Evolutionary conservation across 805 yeast genomes (phyloP).

Genomic region (Yarrowia alimentaria): DNA sequence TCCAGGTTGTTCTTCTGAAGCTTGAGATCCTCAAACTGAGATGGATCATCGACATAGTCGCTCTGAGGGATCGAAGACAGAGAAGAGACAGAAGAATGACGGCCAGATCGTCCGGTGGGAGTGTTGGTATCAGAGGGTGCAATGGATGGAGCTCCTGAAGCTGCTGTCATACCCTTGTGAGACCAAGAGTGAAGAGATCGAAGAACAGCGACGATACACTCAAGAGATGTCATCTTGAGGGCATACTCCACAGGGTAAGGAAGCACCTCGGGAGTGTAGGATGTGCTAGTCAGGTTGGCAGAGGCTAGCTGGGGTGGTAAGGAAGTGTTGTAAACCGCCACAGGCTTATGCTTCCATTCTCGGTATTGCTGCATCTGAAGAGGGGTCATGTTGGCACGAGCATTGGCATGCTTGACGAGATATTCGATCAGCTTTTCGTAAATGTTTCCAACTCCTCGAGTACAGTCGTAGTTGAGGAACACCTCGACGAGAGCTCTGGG

Average conservation of each 20-base stretch:
- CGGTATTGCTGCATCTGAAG: slow-evolving; percentile 60
- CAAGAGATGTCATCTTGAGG: slow-evolving; percentile 75
- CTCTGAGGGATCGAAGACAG: background rate
- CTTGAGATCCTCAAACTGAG: slow-evolving; percentile 81
- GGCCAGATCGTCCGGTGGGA: slow-evolving; percentile 13
- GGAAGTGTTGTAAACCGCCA: slow-evolving; percentile 71
- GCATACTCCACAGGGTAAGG: slow-evolving; percentile 72
- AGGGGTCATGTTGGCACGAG: slow-evolving; percentile 68
- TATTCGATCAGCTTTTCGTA: slow-evolving; percentile 81
- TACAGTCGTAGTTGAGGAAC: slow-evolving; percentile 94
- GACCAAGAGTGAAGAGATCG: slow-evolving; percentile 85
- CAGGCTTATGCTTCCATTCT: slow-evolving; percentile 50
- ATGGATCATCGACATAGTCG: slow-evolving; percentile 58
- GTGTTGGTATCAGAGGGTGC: slow-evolving; percentile 28
- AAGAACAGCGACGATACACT: slow-evolving; percentile 76
- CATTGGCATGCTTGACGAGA: slow-evolving; percentile 66
- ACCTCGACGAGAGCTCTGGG: slow-evolving; percentile 90
- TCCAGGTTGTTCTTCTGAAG: slow-evolving; percentile 76
- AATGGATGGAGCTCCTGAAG: slow-evolving; percentile 29
- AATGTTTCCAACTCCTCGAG: slow-evolving; percentile 71
- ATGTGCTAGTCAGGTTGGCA: slow-evolving; percentile 52
- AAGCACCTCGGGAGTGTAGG: slow-evolving; percentile 35
- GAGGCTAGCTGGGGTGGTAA: slow-evolving; percentile 77
- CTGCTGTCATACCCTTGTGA: slow-evolving; percentile 53
- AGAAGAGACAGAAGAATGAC: slow-evolving; percentile 16